phyloP scores from a whole-genome alignment of 1,284 basidiomycete species.

The Sporisorium iseilematis-ciliati region DNA sequence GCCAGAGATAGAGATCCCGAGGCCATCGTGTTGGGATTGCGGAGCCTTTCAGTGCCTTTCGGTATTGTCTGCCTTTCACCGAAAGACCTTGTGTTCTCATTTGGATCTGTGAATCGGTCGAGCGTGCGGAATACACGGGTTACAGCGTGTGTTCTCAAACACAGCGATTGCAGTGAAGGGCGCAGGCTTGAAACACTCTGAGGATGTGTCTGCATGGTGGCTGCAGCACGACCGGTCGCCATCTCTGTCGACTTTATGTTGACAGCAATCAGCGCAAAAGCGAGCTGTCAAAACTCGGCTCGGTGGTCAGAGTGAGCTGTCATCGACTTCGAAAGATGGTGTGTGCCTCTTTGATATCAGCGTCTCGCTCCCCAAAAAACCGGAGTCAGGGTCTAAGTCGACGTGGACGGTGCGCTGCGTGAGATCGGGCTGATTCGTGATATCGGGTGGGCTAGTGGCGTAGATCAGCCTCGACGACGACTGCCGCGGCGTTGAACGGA shows the following conservation, averaged over 20 bases:
- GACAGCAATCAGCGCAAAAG: not conserved
- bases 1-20: too few species aligned
- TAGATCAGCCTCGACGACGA: not conserved
- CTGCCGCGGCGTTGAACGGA: conserved; percentile 11
- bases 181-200: not conserved
- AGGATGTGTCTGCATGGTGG: not conserved
- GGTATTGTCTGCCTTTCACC: not conserved
- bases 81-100: not conserved
- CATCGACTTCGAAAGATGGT: not conserved
- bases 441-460: not conserved
- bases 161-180: not conserved
- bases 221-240: not conserved
- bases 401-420: not conserved
- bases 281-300: conserved; percentile 1
- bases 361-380: not conserved
- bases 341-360: conserved; percentile 2
- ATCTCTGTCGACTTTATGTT: not conserved
- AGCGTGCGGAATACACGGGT: not conserved
- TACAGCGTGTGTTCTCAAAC: not conserved
- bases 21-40: too few species aligned
- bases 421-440: not conserved
- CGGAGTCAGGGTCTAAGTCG: not conserved
- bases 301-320: not conserved
- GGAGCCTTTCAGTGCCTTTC: not conserved
- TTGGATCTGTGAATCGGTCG: not conserved